Conservation (phyloP, 208 protist species). For the Trichomonas vaginalis region DNA sequence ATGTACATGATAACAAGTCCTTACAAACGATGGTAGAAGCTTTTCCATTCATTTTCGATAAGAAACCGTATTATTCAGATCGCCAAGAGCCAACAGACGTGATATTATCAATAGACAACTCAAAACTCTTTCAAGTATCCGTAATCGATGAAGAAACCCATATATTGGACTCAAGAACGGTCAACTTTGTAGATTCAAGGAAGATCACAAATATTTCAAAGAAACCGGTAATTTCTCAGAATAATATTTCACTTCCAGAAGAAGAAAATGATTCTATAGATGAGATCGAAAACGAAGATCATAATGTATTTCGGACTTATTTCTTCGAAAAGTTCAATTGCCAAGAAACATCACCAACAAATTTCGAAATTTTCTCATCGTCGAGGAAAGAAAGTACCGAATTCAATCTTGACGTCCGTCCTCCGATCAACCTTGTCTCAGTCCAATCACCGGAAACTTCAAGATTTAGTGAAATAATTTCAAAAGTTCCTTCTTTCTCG, state of each 20-base stretch:
- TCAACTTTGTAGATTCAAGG: neutral
- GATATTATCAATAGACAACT: neutral
- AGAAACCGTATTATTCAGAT: neutral
- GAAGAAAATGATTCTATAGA: neutral
- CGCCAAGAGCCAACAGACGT: neutral
- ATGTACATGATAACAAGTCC: neutral
- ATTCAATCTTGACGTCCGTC: neutral
- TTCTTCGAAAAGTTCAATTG: too few relatives aligned
- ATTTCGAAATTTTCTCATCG: neutral
- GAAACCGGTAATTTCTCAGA: neutral
- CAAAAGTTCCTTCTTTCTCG: neutral
- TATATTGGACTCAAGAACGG: neutral
- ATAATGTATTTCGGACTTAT: too few relatives aligned
- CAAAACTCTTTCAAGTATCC: neutral
- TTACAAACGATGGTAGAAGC: neutral
- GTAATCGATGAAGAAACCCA: neutral
- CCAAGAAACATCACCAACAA: neutral
- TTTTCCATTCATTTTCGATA: neutral
- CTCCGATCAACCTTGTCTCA: neutral
- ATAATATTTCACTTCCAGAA: neutral
- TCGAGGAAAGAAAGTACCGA: neutral
- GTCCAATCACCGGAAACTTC: neutral
- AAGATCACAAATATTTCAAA: neutral
- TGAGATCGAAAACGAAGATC: neutral
- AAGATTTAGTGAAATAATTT: neutral